Base-by-base conservation (phyloP, 164 flowering plant genomes). In the Kalanchoe fedtschenkoi region DNA sequence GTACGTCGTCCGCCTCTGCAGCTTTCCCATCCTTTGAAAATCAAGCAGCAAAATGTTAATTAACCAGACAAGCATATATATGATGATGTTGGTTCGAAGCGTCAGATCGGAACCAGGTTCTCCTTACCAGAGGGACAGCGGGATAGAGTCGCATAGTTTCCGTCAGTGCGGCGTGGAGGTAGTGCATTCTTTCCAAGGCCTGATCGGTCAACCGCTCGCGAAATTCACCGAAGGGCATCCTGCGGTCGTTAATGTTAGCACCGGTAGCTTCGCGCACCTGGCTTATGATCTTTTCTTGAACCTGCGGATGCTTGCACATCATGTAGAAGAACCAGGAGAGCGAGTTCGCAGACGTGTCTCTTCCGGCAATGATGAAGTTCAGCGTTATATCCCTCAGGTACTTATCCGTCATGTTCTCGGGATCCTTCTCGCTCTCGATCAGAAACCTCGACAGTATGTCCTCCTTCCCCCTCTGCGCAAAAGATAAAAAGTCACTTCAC, bases 381-480 rank as follows among this genome's bases (percentile, higher is more conserved):
- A 81, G 66, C 21, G 66, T 78, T 68, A 81, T 78, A 39, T 84
- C 84, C 60, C 80, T 77, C 67, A 80, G 54, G 51, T 81, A 80
- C 39, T 63, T 60, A 65, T 80, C 77, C 7, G 59, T 73, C 75
- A 69, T 71, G 21, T 64, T 74, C 47, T 63, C 59, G 10, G 81
- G 81, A 66, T 77, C 74, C 60, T 72, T 80, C 57, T 74, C 65
- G 13, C 75, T 77, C 46, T 71, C 75, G 58, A 68, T 19, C 34
- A 82, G 63, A 68, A 84, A 81, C 66, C 86, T 78, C 28, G 89
- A 80, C 35, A 82, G 68, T 57, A 80, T 70, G 34, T 83, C 85
- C 54, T 70, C 81, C 60, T 74, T 81, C 3, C 55, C 62, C 21
- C 16, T 24, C 24, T 7, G 32, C 24, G 56, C 3, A 51, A 26